These are phyloP conservation scores for Manihot esculenta DNA, from an alignment of 441 rosid species.

Conservation along the genomic window DNA sequence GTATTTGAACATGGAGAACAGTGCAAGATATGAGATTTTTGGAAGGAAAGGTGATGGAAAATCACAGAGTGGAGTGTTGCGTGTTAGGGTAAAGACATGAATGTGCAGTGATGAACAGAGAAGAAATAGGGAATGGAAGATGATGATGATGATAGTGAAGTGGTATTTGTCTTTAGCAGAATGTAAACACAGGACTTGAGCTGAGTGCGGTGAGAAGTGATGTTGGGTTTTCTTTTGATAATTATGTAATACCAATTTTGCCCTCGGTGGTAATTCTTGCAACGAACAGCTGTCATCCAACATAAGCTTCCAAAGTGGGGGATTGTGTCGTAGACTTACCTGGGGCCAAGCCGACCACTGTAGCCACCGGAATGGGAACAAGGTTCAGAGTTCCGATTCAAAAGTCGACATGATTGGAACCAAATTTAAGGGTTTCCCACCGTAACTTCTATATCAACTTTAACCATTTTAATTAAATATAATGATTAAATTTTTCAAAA, in stretches of 20 bases:
- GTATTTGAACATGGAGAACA: neutral
- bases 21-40: neutral
- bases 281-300: neutral
- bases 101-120: neutral
- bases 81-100: neutral
- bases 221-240: neutral
- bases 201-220: neutral
- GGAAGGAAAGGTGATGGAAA: neutral
- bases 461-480: too few species aligned
- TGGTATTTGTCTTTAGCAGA: conserved; percentile 33
- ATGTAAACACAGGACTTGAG: fast-evolving
- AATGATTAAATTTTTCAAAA: too few species aligned
- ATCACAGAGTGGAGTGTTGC: conserved; percentile 7
- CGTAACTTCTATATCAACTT: too few species aligned
- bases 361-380: too few species aligned
- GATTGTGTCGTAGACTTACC: too few species aligned
- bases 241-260: neutral
- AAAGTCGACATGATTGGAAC: too few species aligned
- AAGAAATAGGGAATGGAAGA: conserved; percentile 1
- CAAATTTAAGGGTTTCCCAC: too few species aligned
- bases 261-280: neutral
- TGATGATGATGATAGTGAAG: conserved; percentile 17
- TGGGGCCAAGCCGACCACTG: too few species aligned
- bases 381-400: too few species aligned
- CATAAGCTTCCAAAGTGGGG: neutral